Base-by-base conservation (phyloP, 2,329 filamentous ascomycete species). In the Helotiales sp. region DNA sequence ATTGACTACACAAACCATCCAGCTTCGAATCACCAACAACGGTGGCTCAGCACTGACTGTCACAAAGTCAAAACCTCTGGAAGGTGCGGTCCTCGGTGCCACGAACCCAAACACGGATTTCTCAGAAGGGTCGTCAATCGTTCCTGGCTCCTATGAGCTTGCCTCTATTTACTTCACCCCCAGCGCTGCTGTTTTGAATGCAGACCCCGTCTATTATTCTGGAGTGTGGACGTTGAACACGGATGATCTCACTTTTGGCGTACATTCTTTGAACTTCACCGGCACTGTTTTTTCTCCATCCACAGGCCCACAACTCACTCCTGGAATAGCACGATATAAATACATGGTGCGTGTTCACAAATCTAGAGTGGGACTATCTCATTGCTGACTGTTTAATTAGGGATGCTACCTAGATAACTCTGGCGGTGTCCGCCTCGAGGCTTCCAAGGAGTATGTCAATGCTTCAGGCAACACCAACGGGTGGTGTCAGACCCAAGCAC, bases 31-130 rank as follows among this genome's bases (percentile, higher is more conserved):
- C 31, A 66, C 64, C 40, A 70, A 70, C 22, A 62, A 60, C 27
- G 68, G 68, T 25, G 68, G 67, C 5, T 67, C 66, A 5, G 61
- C 63, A 25, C 55, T 70, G 19, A 58, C 61, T 5, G 62, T 70
- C 19, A 67, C 67, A 5, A 68, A 69, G 52, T 66, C 63, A 7
- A 70, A 70, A 44, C 66, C 68, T 22, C 66, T 65, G 17, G 64
- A 61, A 27, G 60, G 62, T 27, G 48, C 57, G 3, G 64, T 63
- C 42, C 52, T 68, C 8, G 64, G 63, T 29, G 66, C 66, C 12
- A 63, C 64, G 1, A 64, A 65, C 10, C 62, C 63, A 6, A 52
- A 60, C 1, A 63, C 61, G 5, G 64, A 66, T 24, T 58, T 67
- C 12, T 62, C 57, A 31, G 66, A 68, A 54, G 64, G 65, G 29